Conservation (phyloP, 345 rosid species). For the Syzygium jambos region DNA sequence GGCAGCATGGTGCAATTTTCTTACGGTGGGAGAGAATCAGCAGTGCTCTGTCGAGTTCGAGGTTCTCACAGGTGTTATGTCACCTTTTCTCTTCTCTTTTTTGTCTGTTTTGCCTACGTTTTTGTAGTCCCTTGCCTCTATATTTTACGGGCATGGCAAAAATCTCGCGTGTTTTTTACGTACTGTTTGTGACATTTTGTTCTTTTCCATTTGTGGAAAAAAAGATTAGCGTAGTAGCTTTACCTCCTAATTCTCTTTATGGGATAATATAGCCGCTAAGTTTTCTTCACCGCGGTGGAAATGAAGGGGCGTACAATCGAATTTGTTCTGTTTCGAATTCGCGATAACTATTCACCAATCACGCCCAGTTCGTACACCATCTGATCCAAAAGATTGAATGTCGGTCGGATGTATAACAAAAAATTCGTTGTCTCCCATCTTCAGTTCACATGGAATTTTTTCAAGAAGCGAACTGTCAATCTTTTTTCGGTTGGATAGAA, state of each 20-base stretch:
- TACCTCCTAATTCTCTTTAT: background rate
- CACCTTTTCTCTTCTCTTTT: background rate
- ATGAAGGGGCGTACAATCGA: background rate
- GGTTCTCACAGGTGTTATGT: background rate
- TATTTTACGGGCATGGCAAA: conserved; percentile 13
- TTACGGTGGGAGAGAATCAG: background rate
- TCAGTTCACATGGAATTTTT: no score
- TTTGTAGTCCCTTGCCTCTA: conserved; percentile 21
- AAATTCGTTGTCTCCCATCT: background rate
- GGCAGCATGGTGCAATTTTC: background rate
- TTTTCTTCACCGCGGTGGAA: background rate
- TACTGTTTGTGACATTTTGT: background rate
- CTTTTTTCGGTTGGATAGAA: background rate
- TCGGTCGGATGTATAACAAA: background rate
- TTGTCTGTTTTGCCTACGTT: background rate
- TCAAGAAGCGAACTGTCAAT: no score
- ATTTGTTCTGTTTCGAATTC: background rate
- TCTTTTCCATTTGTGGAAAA: background rate
- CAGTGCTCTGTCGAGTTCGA: background rate
- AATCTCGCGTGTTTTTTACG: background rate
- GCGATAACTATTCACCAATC: background rate
- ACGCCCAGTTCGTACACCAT: background rate
- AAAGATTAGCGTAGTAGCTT: background rate
- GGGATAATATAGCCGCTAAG: background rate
- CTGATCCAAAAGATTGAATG: background rate